Evolutionary conservation across 2,329 filamentous ascomycete genomes (phyloP).

Genomic region (Colletotrichum limetticola): DNA sequence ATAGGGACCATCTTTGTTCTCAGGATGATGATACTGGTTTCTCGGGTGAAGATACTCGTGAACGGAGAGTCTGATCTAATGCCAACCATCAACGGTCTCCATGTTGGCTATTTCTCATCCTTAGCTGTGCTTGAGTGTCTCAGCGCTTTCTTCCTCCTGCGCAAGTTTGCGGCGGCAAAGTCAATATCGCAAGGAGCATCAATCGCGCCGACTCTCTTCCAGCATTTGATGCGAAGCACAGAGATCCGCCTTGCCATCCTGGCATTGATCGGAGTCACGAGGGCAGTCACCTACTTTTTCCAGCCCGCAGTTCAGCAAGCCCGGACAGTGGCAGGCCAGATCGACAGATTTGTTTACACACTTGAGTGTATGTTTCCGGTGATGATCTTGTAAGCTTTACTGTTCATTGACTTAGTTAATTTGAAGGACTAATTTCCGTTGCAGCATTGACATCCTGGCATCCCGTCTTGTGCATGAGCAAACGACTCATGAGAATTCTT

Average conservation of each 20-base stretch:
- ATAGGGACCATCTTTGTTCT: slow-evolving; percentile 62
- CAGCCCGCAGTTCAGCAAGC: neutral
- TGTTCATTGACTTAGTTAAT: neutral
- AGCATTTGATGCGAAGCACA: neutral
- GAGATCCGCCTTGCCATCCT: neutral
- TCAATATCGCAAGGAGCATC: slow-evolving; percentile 36
- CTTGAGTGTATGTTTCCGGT: neutral
- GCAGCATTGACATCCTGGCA: neutral
- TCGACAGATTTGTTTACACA: neutral
- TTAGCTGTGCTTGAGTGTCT: slow-evolving; percentile 52
- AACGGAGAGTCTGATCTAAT: slow-evolving; percentile 42
- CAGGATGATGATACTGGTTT: neutral
- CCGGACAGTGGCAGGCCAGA: neutral
- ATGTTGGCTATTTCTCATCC: slow-evolving; percentile 52
- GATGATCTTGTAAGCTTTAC: neutral
- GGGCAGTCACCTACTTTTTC: neutral
- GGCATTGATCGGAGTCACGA: neutral
- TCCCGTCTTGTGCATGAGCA: neutral
- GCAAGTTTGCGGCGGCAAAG: slow-evolving; percentile 47
- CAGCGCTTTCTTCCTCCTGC: slow-evolving; percentile 52
- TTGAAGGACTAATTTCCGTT: neutral
- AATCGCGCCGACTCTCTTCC: neutral
- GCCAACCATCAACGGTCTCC: slow-evolving; percentile 45
- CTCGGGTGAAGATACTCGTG: slow-evolving; percentile 34
- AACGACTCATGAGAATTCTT: neutral